Conservation (phyloP, 1,139 yeast genomes). For the Blastobotrys ciferrii region DNA sequence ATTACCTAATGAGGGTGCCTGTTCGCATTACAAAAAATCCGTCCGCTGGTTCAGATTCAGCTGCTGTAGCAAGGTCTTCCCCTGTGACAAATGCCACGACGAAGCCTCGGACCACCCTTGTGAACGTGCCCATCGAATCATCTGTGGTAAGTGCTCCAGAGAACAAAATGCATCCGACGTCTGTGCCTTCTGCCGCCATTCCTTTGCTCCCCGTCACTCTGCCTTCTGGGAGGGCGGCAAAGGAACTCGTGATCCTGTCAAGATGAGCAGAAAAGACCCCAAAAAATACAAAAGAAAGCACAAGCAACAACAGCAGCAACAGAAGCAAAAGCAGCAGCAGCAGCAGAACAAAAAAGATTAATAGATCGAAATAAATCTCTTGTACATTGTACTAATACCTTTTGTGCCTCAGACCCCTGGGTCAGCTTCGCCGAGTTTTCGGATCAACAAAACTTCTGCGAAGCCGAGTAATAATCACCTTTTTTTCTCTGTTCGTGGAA, state of each 20-base stretch:
- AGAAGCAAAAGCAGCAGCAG: neutral
- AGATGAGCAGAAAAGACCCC: slow-evolving; percentile 43
- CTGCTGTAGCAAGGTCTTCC: slow-evolving; percentile 43
- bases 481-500: too few relatives aligned
- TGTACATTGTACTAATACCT: neutral
- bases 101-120: slow-evolving; percentile 37
- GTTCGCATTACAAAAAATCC: slow-evolving; percentile 43
- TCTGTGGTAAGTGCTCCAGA: slow-evolving; percentile 45
- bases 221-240: slow-evolving; percentile 48
- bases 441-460: too few relatives aligned
- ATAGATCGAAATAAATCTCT: too few relatives aligned
- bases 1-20: slow-evolving; percentile 41
- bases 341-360: neutral
- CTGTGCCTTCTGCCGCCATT: slow-evolving; percentile 39
- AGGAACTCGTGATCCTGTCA: slow-evolving; percentile 42
- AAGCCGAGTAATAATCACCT: too few relatives aligned
- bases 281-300: slow-evolving; percentile 38
- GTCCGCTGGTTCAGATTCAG: slow-evolving; percentile 45
- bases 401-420: too few relatives aligned
- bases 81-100: slow-evolving; percentile 46
- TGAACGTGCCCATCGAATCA: slow-evolving; percentile 42
- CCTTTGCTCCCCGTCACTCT: slow-evolving; percentile 35
- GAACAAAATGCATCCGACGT: slow-evolving; percentile 41
- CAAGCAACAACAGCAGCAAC: slow-evolving; percentile 6
- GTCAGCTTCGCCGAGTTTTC: too few relatives aligned